These are phyloP conservation scores for Vanderwaltozyma yarrowii DNA, from an alignment of 805 yeast genomes.

Conservation along the genomic window DNA sequence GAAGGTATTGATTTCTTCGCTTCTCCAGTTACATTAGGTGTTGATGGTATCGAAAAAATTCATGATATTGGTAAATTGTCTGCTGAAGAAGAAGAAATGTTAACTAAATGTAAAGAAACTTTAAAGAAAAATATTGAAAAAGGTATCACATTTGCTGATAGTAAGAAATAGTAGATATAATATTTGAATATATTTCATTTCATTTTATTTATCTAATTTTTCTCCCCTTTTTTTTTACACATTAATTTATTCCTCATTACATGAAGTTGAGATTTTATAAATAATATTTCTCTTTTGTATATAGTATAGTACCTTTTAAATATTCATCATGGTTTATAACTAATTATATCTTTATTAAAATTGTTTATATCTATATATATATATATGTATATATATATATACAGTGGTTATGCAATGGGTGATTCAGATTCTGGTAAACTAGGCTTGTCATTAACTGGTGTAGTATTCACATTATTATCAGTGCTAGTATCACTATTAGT, in stretches of 20 bases:
- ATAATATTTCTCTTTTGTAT: too few relatives aligned
- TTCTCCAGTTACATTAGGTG: constrained; percentile 87
- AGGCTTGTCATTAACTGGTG: too few relatives aligned
- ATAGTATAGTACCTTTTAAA: too few relatives aligned
- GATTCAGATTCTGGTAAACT: too few relatives aligned
- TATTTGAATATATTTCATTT: neutral
- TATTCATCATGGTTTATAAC: neutral
- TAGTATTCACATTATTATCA: too few relatives aligned
- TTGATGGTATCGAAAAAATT: constrained; percentile 74
- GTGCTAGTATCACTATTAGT: neutral
- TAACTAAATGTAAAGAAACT: constrained; percentile 78
- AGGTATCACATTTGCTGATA: constrained; percentile 74
- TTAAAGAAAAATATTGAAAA: constrained; percentile 83
- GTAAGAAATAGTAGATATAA: constrained; percentile 3
- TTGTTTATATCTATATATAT: too few relatives aligned
- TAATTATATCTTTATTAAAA: neutral
- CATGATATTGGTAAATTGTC: constrained; percentile 69
- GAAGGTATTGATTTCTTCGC: constrained; percentile 98
- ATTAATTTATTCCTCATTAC: too few relatives aligned
- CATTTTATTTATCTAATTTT: too few relatives aligned
- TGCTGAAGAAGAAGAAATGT: constrained; percentile 73
- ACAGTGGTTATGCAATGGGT: too few relatives aligned
- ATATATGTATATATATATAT: too few relatives aligned
- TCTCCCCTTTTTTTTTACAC: too few relatives aligned
- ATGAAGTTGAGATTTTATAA: too few relatives aligned